Evolutionary conservation across 2,329 filamentous ascomycete species (phyloP), one percentile per base, ranked within the genome.

Genomic region (Gyromitra esculenta): DNA sequence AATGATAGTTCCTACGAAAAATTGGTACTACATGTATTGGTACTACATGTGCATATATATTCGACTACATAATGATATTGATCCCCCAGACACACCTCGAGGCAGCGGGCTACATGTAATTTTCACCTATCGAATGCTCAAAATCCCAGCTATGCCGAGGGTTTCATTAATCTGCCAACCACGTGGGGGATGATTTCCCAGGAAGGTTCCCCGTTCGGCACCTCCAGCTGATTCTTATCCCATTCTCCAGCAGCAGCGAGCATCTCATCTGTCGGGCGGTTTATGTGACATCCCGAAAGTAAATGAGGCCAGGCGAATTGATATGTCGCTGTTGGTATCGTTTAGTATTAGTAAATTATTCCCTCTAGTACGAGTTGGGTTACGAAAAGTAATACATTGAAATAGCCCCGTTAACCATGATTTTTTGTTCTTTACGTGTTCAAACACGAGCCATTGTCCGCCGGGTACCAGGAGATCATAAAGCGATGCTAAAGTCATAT

Each of bases 381-480:
- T 41, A 39, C 4, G 31, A 7, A 11, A 54, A 54, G 15, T 18
- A 11, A 86, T 76, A 9, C 82, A 78, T 82, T 89, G 88, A 79
- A 85, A 80, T 15, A 84, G 9, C 21, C 85, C 81, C n/a, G 84
- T 86, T 11, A 85, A 5, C 9, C 86, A 11, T 45, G 84, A 56
- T 82, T 82, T n/a, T 82, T 84, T 65, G 82, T 87, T 88, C 31
- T 83, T 84, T 11, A 88, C 85, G 82, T 89, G 88, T 81, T 89
- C 88, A 66, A 85, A 86, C 35, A 89, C 82, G 18, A 89, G 82
- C 82, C 89, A 81, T 70, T 86, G 82, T 0, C 88, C 88, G 1
- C 88, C 87, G 0, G 87, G 87, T 75, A 86, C 86, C 50, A 89
- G 80, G 75, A 89, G 80, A 0, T 79, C 79, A 80, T 88, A 88